These are phyloP conservation scores for Leccinum imitatum DNA, from an alignment of 768 basidiomycete species.

Conservation along the genomic window DNA sequence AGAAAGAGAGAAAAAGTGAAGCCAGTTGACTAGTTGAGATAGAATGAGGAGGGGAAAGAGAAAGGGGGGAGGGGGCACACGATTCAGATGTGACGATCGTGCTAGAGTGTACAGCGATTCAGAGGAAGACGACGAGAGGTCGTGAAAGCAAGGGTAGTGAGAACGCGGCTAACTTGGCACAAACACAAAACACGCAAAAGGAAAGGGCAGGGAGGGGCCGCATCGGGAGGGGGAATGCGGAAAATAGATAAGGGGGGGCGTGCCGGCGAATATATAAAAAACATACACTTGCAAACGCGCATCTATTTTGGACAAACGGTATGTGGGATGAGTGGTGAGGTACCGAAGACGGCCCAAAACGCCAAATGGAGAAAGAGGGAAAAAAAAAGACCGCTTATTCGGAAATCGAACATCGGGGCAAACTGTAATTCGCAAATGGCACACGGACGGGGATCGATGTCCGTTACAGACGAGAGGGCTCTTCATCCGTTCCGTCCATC, in stretches of 20 bases:
- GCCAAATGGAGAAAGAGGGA: conserved; percentile 5
- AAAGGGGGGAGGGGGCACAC: background rate
- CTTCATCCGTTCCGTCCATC: conserved; percentile 14
- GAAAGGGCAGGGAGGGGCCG: background rate
- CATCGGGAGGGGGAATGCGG: background rate
- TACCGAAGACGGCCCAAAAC: background rate
- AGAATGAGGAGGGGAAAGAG: background rate
- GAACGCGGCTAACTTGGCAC: background rate
- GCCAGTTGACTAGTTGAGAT: background rate
- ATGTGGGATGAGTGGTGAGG: conserved; percentile 12
- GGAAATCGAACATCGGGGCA: conserved; percentile 14
- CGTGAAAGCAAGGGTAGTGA: conserved; percentile 1
- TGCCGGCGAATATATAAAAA: background rate
- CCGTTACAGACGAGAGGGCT: conserved; percentile 3
- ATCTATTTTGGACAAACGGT: conserved; percentile 20
- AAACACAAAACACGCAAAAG: conserved; percentile 6
- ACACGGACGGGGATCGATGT: conserved; percentile 13
- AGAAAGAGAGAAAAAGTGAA: background rate
- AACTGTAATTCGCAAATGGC: conserved; percentile 21
- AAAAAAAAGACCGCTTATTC: conserved; percentile 3
- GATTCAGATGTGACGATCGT: conserved; percentile 9
- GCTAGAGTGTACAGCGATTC: conserved; percentile 22
- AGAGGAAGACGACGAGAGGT: conserved; percentile 1
- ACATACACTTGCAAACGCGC: conserved; percentile 9
- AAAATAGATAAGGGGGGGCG: background rate